Conservation (phyloP, 768 basidiomycete genomes). For the Naematelia aurantialba region DNA sequence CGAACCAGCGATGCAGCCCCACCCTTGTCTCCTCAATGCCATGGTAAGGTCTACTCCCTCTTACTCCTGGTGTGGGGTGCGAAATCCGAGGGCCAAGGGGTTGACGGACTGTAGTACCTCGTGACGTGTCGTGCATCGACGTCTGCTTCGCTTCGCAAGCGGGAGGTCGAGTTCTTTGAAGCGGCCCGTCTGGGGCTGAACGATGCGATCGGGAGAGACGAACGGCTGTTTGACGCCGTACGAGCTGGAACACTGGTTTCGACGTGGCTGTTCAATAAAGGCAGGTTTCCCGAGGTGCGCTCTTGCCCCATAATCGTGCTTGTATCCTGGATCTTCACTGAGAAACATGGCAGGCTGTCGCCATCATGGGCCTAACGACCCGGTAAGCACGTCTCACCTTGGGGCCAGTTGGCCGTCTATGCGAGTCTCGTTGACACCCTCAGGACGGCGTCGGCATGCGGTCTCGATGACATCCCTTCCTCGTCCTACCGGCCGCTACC, state of each 20-base stretch:
- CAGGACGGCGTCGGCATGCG: slow-evolving; percentile 17
- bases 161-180: slow-evolving; percentile 11
- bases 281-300: slow-evolving; percentile 18
- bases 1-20: slow-evolving; percentile 12
- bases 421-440: background rate
- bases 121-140: slow-evolving; percentile 16
- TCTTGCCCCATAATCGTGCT: background rate
- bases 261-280: slow-evolving; percentile 11
- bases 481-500: background rate
- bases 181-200: slow-evolving; percentile 14
- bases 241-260: slow-evolving; percentile 22
- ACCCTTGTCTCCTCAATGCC: slow-evolving; percentile 21
- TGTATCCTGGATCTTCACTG: background rate
- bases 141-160: slow-evolving; percentile 6
- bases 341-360: slow-evolving; percentile 9
- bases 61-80: background rate
- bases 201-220: slow-evolving; percentile 5
- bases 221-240: slow-evolving; percentile 18
- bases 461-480: slow-evolving; percentile 12
- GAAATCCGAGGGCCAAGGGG: background rate
- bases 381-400: slow-evolving; percentile 3
- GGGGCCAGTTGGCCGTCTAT: background rate
- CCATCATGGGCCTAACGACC: slow-evolving; percentile 15
- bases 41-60: slow-evolving; percentile 10
- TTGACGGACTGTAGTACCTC: slow-evolving; percentile 12